Base-by-base conservation (phyloP, 2,329 filamentous ascomycete genomes). In the Clonostachys rhizophaga region DNA sequence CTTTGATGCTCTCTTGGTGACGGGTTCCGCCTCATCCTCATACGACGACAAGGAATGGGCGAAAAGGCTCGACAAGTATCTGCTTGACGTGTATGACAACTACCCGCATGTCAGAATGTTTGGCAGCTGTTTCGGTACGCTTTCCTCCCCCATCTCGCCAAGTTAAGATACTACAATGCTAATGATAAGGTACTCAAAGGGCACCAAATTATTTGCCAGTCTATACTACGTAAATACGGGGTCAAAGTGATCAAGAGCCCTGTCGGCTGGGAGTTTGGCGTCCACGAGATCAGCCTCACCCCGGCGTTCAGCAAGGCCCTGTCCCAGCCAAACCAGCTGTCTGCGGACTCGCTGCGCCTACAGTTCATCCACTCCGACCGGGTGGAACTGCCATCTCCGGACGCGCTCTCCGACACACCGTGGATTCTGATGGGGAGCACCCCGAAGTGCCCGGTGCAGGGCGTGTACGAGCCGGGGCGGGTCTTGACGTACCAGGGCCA, bases 401-500 rank as follows among this genome's bases (percentile, higher is more conserved):
- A 16, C 12, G 40, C 34, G 13, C 50, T 47, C 8, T 33, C 58
- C 14, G 54, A 54, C 1, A 17, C 47, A 4, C 30, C 40, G 2
- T 57, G 53, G 49, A 24, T 57, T 6, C 30, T 43, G 8, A 52
- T 65, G 16, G 62, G 62, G 2, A 37, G 43, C 0, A 54, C 54
- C 4, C 39, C 55, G 2, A 59, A 65, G 44, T 72, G 69, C 50
- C 52, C 48, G 0, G 54, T 68, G 6, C 68, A 72, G 47, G 70
- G 69, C 0, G 46, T 71, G 6, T 69, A 66, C 48, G 52, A 68
- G 47, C 54, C 61, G 2, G 62, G 64, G 0, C 55, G 66, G 1
- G 55, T 72, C 1, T 54, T 74, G 16, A 72, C 68, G 0, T 64
- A 63, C 24, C 68, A 72, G 42, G 69, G 69, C 0, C 68, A 72